phyloP scores from a whole-genome alignment of 108 stramenopile genomes.

The Nitzschia sp. region DNA sequence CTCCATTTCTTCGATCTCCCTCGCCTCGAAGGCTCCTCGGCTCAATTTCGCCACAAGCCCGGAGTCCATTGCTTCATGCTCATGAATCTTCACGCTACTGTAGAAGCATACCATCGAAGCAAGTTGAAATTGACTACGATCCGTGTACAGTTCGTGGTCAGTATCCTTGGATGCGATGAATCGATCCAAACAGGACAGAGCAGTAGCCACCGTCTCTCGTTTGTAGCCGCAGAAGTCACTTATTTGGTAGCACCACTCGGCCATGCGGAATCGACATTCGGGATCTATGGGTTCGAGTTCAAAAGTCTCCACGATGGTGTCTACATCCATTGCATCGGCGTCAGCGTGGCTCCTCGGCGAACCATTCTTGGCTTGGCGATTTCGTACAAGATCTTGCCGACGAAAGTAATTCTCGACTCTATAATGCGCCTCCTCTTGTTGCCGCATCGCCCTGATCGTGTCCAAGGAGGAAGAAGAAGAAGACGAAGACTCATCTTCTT shows the following conservation, averaged over 20 bases:
- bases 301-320: not conserved
- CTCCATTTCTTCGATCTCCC: slow-evolving; percentile 27
- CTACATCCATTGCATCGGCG: slow-evolving; percentile 5
- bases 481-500: too few species aligned
- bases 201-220: slow-evolving; percentile 61
- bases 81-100: slow-evolving; percentile 59
- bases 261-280: slow-evolving; percentile 55
- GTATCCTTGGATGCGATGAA: slow-evolving; percentile 25
- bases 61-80: slow-evolving; percentile 24
- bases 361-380: too few species aligned
- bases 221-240: slow-evolving; percentile 53
- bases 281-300: slow-evolving; percentile 36
- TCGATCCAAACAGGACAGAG: slow-evolving; percentile 63
- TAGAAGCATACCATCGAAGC: slow-evolving; percentile 63
- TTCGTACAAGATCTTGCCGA: not conserved
- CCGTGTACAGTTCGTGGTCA: slow-evolving; percentile 22
- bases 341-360: too few species aligned
- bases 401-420: slow-evolving; percentile 10
- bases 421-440: slow-evolving; percentile 12
- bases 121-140: slow-evolving; percentile 56
- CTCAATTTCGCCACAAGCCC: slow-evolving; percentile 16
- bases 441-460: slow-evolving; percentile 25
- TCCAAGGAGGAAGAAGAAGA: too few species aligned
- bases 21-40: not conserved
- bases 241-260: slow-evolving; percentile 65